Percentiles rank a stretch among this genome's conserved stretches.
Conservation (phyloP, 108 stramenopile species). For the Skeletonema costatum region DNA sequence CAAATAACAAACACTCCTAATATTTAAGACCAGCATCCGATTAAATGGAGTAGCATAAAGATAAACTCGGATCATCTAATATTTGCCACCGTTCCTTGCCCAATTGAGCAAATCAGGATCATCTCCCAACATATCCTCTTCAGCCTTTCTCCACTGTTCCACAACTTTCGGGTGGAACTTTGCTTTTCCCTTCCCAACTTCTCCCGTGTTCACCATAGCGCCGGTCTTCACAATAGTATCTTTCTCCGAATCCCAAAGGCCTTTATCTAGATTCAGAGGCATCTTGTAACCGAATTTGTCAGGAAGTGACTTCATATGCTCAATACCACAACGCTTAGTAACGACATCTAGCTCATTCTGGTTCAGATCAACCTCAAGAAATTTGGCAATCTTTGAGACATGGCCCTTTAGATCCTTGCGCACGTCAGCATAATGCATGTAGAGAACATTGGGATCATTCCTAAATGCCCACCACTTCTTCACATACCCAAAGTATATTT, state of each 20-base stretch:
- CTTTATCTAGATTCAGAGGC: conserved; percentile 43
- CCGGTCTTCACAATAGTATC: conserved; percentile 11
- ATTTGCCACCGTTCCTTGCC: conserved; percentile 33
- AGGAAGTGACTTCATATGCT: conserved; percentile 48
- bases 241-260: conserved; percentile 31
- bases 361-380: conserved; percentile 38
- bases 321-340: conserved; percentile 36
- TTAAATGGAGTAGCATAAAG: not conserved
- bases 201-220: conserved; percentile 14
- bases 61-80: not conserved
- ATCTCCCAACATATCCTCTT: conserved; percentile 37
- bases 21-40: too few relatives aligned
- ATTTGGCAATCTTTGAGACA: conserved; percentile 46
- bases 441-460: conserved; percentile 49
- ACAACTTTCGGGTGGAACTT: conserved; percentile 26
- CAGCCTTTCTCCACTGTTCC: conserved; percentile 29
- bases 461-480: conserved; percentile 49
- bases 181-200: conserved; percentile 25
- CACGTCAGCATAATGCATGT: conserved; percentile 50
- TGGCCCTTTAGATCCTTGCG: conserved; percentile 34
- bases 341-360: conserved; percentile 24
- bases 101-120: conserved; percentile 34
- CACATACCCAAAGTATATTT: conserved; percentile 38
- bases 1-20: too few relatives aligned
- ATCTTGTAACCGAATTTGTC: conserved; percentile 33